Evolutionary conservation across 2,329 filamentous ascomycete genomes (phyloP), one percentile per base, ranked within the genome.

Genomic region (Cladophialophora psammophila): DNA sequence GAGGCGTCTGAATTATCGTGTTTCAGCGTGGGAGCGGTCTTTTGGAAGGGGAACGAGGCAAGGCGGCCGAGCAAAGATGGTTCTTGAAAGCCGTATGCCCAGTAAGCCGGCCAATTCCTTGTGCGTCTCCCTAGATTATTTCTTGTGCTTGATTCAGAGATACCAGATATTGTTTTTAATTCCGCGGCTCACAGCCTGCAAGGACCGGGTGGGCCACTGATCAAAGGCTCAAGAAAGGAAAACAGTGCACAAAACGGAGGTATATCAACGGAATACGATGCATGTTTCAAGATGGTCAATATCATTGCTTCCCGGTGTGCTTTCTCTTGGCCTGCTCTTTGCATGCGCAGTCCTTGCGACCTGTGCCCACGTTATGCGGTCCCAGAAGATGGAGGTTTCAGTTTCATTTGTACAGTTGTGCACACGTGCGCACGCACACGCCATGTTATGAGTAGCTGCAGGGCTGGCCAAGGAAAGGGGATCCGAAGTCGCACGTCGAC

Each of bases 121-220:
- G 26, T 13, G 36, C 36, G 15, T n/a, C 13, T 55, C 31, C 15
- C n/a, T 38, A 61, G 32, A 64, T 42, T 38, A 32, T 56, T 59
- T 36, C 42, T 61, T 67, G 60, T 65, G 10, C 42, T 63, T 63
- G 20, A 50, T 62, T 53, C 67, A 57, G 60, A 42, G 67, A 71
- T 71, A 69, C 69, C 68, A 66, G 32, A 57, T 56, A 42, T 45
- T 45, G 60, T 31, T 45, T 55, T n/a, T 56, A 55, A 63, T 55
- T 36, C 31, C 45, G 45, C 20, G 18, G 45, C 18, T 26, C 12
- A 50, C 18, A 26, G 20, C 45, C 45, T 50, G 45, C 26, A 36
- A 32, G 36, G 52, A 35, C 13, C 31, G 9, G 45, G 45, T 9
- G 18, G 20, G 45, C 18, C 18, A 26, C 20, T 26, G 45, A 50